Conservation (phyloP, 140 eudicot genomes). For the Flaveria floridana region DNA sequence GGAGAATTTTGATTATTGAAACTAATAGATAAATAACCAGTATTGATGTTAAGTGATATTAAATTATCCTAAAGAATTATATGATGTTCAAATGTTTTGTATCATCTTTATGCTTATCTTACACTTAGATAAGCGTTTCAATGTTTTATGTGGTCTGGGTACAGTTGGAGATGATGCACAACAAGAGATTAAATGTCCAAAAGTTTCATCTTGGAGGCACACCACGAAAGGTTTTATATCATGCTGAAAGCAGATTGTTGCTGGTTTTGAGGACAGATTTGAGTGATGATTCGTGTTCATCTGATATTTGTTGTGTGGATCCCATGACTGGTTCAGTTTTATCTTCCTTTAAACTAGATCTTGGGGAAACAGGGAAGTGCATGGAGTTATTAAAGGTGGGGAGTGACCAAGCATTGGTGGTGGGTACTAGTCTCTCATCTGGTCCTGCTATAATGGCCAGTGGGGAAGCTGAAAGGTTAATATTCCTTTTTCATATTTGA, state of each 20-base stretch:
- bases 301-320: conserved; percentile 87
- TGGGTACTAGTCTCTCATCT: conserved; percentile 83
- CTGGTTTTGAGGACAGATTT: conserved; percentile 88
- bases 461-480: conserved; percentile 97
- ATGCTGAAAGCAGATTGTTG: conserved; percentile 79
- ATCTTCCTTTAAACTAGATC: conserved; percentile 76
- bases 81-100: not conserved
- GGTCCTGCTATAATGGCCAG: conserved; percentile 98
- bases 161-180: conserved; percentile 92
- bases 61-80: not conserved
- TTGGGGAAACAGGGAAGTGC: conserved; percentile 89
- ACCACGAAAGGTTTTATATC: conserved; percentile 81
- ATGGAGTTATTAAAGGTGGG: conserved; percentile 82
- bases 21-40: conserved; percentile 2
- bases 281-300: conserved; percentile 61
- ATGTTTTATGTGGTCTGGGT: conserved; percentile 20
- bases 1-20: not conserved
- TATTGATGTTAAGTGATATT: not conserved
- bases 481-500: conserved; percentile 1
- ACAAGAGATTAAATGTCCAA: conserved; percentile 87
- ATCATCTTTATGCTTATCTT: not conserved
- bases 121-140: not conserved
- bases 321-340: conserved; percentile 77
- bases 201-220: conserved; percentile 96
- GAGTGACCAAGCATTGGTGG: conserved; percentile 70